phyloP scores from a whole-genome alignment of 257 asterid genomes.

The Catharanthus roseus region DNA sequence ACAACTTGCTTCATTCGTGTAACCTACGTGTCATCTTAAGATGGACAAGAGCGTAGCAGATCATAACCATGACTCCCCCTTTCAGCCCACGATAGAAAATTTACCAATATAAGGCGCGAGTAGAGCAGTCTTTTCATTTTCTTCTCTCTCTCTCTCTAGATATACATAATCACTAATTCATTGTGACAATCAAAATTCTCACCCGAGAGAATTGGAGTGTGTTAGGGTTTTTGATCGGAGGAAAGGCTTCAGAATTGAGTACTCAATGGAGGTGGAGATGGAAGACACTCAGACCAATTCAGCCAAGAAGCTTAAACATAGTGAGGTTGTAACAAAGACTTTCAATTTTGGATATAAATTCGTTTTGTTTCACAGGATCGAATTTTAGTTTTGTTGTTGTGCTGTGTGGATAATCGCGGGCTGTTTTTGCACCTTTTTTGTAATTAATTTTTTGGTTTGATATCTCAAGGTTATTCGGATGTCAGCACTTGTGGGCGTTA shows the following conservation, averaged over 20 bases:
- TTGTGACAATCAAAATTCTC: not conserved
- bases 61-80: not conserved
- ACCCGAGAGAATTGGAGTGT: not conserved
- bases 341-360: not conserved
- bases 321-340: conserved; percentile 11
- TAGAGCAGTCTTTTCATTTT: not conserved
- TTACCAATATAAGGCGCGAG: conserved; percentile 14
- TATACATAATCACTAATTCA: not conserved
- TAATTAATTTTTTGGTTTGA: not conserved
- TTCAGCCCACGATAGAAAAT: conserved; percentile 10
- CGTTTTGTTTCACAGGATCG: not conserved
- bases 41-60: no score
- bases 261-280: conserved; percentile 24
- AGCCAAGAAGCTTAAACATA: conserved; percentile 16
- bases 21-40: not conserved
- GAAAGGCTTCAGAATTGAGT: not conserved
- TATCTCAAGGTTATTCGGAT: not conserved
- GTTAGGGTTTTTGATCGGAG: conserved; percentile 6
- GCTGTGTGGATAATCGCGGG: conserved; percentile 9
- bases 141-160: not conserved
- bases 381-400: not conserved
- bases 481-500: not conserved
- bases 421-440: not conserved
- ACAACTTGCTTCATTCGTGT: not conserved
- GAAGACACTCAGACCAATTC: not conserved